Conservation (phyloP, 495 filamentous ascomycete genomes). For the Lasiosphaeris hirsuta region DNA sequence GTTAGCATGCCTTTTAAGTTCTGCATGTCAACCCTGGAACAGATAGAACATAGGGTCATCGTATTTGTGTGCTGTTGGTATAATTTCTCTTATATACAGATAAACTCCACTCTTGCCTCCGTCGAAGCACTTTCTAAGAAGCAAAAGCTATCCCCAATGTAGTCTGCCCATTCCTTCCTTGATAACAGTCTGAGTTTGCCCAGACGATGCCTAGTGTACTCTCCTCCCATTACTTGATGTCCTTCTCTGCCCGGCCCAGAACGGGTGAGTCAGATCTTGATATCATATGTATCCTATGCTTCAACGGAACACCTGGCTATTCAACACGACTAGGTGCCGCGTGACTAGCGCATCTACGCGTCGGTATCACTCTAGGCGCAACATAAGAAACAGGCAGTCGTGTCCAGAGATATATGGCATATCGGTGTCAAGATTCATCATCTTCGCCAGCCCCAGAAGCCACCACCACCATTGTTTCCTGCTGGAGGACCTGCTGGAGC, state of each 20-base stretch:
- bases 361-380: neutral
- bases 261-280: slow-evolving; percentile 10
- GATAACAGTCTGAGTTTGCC: slow-evolving; percentile 2
- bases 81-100: neutral
- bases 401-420: too few relatives aligned
- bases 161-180: neutral
- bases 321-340: neutral
- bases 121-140: slow-evolving; percentile 31
- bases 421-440: slow-evolving; percentile 11
- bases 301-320: neutral
- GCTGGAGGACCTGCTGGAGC: slow-evolving; percentile 13
- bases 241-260: neutral
- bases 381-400: neutral
- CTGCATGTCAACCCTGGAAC: neutral
- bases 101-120: slow-evolving; percentile 19
- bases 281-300: slow-evolving; percentile 10
- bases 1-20: too few relatives aligned
- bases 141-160: slow-evolving; percentile 19
- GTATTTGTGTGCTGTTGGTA: slow-evolving; percentile 1
- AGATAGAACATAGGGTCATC: neutral
- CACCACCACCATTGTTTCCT: slow-evolving; percentile 25
- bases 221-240: neutral
- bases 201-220: slow-evolving; percentile 5
- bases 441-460: slow-evolving; percentile 52
- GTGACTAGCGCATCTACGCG: neutral